Evolutionary conservation across 495 filamentous ascomycete species (phyloP).

Genomic region (Terfezia boudieri): DNA sequence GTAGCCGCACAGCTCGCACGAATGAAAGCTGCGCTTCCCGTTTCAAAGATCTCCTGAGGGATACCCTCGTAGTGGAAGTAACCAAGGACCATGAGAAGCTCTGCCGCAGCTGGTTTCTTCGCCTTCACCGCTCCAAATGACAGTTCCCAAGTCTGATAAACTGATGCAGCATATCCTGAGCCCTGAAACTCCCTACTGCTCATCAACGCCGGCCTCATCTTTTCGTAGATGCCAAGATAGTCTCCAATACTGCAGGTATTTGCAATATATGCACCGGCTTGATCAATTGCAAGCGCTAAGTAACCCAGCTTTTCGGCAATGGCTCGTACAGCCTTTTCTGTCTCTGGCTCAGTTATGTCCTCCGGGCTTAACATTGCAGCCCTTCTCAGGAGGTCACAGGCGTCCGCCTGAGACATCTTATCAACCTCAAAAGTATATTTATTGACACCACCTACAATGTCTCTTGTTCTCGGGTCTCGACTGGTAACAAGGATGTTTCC

Average conservation of each 20-base stretch:
- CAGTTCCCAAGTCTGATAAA: conserved; percentile 5
- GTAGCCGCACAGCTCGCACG: no score
- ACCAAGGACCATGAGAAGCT: not conserved
- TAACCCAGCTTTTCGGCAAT: conserved; percentile 1
- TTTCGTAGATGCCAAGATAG: conserved; percentile 1
- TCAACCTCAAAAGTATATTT: not conserved
- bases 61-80: not conserved
- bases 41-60: not conserved
- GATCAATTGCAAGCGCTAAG: conserved; percentile 5
- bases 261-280: conserved; percentile 7
- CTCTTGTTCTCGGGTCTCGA: conserved; percentile 13
- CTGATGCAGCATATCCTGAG: not conserved
- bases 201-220: not conserved
- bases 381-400: not conserved
- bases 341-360: not conserved
- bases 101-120: not conserved
- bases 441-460: not conserved
- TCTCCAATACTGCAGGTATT: not conserved
- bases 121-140: conserved; percentile 2
- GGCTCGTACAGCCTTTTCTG: not conserved
- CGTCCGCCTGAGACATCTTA: not conserved
- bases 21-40: not conserved
- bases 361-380: not conserved
- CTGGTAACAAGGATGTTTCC: conserved; percentile 22
- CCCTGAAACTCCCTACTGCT: not conserved